Conservation (phyloP, 2,329 filamentous ascomycete genomes). For the Hypoxylon sp. region DNA sequence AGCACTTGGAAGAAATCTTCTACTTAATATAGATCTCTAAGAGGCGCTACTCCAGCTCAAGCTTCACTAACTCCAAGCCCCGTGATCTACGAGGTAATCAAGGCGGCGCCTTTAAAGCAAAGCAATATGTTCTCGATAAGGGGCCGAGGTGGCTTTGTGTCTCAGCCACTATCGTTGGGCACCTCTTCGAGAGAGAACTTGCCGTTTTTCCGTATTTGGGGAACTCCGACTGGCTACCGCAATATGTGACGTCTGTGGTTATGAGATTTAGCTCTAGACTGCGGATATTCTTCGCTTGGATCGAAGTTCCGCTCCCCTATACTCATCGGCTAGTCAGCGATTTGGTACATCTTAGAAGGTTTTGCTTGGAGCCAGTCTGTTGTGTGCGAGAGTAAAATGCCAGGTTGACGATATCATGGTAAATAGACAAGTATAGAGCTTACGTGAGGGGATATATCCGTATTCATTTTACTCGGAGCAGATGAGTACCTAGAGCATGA, state of each 20-base stretch:
- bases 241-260: conserved; percentile 34
- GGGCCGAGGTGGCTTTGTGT: background rate
- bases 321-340: background rate
- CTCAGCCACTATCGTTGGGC: background rate
- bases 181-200: background rate
- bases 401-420: no score
- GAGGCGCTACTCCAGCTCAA: background rate
- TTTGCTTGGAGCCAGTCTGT: background rate
- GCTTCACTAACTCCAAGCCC: background rate
- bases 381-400: background rate
- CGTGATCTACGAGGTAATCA: background rate
- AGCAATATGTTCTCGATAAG: background rate
- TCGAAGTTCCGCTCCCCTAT: conserved; percentile 13
- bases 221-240: conserved; percentile 40
- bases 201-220: conserved; percentile 42
- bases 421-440: no score
- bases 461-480: background rate
- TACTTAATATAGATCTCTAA: background rate
- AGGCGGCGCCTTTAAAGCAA: background rate
- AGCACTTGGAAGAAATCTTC: no score
- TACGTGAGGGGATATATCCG: background rate
- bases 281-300: conserved; percentile 32
- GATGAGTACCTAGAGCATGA: background rate
- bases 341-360: background rate
- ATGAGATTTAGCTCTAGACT: conserved; percentile 43